These are phyloP conservation scores for Neurospora discreta DNA, from an alignment of 495 filamentous ascomycete species.

Conservation along the genomic window DNA sequence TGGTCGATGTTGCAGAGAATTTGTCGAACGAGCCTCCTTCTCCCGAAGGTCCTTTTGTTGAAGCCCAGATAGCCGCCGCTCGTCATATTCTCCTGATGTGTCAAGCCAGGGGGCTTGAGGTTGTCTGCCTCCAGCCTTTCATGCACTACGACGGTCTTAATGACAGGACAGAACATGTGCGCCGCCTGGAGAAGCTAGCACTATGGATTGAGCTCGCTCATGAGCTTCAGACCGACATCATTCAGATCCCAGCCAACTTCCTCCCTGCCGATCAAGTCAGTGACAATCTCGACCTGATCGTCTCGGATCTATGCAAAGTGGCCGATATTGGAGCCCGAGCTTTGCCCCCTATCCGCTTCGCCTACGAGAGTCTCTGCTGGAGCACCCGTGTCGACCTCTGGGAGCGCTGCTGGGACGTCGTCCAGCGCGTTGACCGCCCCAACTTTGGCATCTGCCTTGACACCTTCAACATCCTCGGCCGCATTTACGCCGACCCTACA, in stretches of 20 bases:
- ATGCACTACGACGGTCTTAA: constrained; percentile 67
- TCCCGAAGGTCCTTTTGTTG: constrained; percentile 14
- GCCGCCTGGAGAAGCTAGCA: constrained; percentile 49
- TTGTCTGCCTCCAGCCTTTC: constrained; percentile 71
- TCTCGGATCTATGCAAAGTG: constrained; percentile 51
- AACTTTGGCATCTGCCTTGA: constrained; percentile 76
- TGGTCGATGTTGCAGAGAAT: constrained; percentile 45
- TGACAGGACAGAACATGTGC: constrained; percentile 48
- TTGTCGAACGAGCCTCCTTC: constrained; percentile 15
- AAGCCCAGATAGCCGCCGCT: constrained; percentile 49
- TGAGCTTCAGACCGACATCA: constrained; percentile 54
- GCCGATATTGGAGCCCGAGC: constrained; percentile 51
- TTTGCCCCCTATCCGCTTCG: constrained; percentile 51
- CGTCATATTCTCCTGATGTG: constrained; percentile 43
- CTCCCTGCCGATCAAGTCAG: constrained; percentile 46
- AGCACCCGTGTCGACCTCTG: constrained; percentile 60
- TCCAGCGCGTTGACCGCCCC: constrained; percentile 48
- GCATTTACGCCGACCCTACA: constrained; percentile 63
- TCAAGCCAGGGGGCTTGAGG: constrained; percentile 42
- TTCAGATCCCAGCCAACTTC: constrained; percentile 67
- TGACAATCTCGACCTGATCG: constrained; percentile 45
- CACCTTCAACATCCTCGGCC: constrained; percentile 69
- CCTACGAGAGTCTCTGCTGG: constrained; percentile 70
- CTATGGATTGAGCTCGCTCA: constrained; percentile 60
- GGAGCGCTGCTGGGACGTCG: constrained; percentile 63